Evolutionary conservation across 257 asterid species (phyloP).

Genomic region (Forsythia suspensa): DNA sequence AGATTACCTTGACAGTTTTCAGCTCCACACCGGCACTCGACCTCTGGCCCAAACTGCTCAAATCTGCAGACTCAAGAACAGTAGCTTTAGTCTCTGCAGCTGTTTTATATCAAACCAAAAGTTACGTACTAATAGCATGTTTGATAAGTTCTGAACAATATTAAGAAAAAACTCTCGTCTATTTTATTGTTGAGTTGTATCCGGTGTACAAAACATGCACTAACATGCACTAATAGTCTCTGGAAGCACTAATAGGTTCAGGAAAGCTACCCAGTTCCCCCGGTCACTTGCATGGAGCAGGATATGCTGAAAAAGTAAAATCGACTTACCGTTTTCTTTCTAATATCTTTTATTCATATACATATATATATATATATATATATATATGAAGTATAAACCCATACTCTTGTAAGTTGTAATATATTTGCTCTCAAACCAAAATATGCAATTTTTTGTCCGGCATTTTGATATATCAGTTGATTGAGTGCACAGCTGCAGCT

Average conservation of each 20-base stretch:
- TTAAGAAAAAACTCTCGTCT: background rate
- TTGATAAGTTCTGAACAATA: background rate
- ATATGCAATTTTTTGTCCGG: background rate
- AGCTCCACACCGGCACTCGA: conserved; percentile 83
- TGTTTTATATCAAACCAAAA: background rate
- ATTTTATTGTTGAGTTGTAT: background rate
- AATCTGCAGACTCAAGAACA: conserved; percentile 50
- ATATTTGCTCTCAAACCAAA: background rate
- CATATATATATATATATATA: background rate
- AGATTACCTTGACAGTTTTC: conserved; percentile 75
- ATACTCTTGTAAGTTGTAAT: background rate
- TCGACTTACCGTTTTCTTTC: background rate
- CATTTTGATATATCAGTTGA: background rate
- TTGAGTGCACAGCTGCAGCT: background rate
- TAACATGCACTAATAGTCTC: too few species aligned
- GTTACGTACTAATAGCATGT: background rate
- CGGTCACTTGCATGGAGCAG: background rate
- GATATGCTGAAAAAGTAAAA: background rate
- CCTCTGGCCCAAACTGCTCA: conserved; percentile 83
- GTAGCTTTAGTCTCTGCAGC: conserved; percentile 2
- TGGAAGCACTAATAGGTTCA: background rate
- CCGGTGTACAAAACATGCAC: background rate
- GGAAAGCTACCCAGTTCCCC: background rate
- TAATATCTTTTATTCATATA: background rate
- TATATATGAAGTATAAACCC: background rate